These are phyloP conservation scores for Rhizoclosmatium globosum DNA, from an alignment of 192 early-diverging fungal genomes.

Conservation along the genomic window DNA sequence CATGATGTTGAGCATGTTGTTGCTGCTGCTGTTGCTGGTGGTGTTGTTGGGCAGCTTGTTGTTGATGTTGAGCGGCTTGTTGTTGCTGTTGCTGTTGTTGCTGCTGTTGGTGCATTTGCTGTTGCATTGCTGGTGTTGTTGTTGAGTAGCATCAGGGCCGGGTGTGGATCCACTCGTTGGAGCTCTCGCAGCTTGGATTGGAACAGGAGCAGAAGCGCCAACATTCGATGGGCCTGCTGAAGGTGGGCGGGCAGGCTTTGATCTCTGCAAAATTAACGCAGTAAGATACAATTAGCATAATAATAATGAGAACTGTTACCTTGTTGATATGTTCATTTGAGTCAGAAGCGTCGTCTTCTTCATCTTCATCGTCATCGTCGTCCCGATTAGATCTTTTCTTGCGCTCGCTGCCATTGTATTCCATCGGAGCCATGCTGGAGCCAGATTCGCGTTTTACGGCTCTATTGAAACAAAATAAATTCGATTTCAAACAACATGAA, in stretches of 20 bases:
- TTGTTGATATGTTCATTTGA: slow-evolving; percentile 26
- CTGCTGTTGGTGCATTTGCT: slow-evolving; percentile 9
- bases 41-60: slow-evolving; percentile 2
- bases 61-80: neutral
- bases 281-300: neutral
- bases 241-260: neutral
- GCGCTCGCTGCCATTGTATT: neutral
- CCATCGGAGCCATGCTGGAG: neutral
- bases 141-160: neutral
- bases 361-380: slow-evolving; percentile 33
- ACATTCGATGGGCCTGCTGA: neutral
- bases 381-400: slow-evolving; percentile 3
- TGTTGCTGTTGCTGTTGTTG: slow-evolving; percentile 4
- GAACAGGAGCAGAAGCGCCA: neutral
- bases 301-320: neutral
- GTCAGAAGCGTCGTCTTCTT: slow-evolving; percentile 13
- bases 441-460: slow-evolving; percentile 7
- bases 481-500: neutral
- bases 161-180: neutral
- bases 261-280: neutral
- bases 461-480: neutral
- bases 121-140: slow-evolving; percentile 4
- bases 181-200: neutral
- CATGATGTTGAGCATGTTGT: slow-evolving; percentile 1
- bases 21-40: slow-evolving; percentile 13